These are phyloP conservation scores for Fusarium sp. DNA, from an alignment of 2,329 filamentous ascomycete genomes.

Conservation along the genomic window DNA sequence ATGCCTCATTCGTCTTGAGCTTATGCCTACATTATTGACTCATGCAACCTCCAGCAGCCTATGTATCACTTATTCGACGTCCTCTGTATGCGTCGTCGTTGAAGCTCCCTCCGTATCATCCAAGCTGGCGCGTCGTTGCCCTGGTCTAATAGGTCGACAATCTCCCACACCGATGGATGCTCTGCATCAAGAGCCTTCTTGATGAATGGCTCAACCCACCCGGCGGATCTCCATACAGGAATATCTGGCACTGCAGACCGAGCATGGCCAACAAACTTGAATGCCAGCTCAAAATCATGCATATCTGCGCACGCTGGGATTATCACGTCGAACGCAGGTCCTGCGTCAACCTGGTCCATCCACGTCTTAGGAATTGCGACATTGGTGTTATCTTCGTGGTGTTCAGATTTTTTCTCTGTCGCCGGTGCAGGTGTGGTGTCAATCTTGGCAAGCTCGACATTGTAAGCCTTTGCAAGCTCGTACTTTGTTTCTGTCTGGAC, in stretches of 20 bases:
- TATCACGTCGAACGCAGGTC: conserved; percentile 45
- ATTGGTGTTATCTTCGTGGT: conserved; percentile 15
- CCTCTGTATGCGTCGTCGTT: conserved; percentile 44
- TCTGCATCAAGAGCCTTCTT: conserved; percentile 47
- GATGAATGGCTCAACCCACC: conserved; percentile 51
- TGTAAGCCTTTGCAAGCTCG: conserved; percentile 51
- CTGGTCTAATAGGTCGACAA: conserved; percentile 50
- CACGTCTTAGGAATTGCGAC: conserved; percentile 10
- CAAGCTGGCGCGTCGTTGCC: conserved; percentile 35
- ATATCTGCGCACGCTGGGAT: conserved; percentile 49
- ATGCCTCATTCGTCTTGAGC: background rate
- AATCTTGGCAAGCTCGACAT: conserved; percentile 34
- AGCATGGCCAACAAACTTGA: conserved; percentile 48
- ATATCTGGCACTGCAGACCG: conserved; percentile 7
- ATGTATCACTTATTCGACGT: conserved; percentile 11
- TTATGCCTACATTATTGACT: background rate
- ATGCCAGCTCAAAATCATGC: conserved; percentile 53
- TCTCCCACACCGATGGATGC: conserved; percentile 52
- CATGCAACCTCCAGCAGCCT: background rate
- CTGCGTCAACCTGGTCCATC: conserved; percentile 24
- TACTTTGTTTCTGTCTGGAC: conserved; percentile 43
- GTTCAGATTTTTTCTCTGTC: background rate
- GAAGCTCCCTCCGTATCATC: conserved; percentile 46
- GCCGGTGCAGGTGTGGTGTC: background rate
- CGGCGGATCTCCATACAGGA: conserved; percentile 24